Evolutionary conservation across 176 grass and related monocot species (phyloP), one percentile per base, ranked within the genome.

Genomic region (Urochloa ruziziensis): DNA sequence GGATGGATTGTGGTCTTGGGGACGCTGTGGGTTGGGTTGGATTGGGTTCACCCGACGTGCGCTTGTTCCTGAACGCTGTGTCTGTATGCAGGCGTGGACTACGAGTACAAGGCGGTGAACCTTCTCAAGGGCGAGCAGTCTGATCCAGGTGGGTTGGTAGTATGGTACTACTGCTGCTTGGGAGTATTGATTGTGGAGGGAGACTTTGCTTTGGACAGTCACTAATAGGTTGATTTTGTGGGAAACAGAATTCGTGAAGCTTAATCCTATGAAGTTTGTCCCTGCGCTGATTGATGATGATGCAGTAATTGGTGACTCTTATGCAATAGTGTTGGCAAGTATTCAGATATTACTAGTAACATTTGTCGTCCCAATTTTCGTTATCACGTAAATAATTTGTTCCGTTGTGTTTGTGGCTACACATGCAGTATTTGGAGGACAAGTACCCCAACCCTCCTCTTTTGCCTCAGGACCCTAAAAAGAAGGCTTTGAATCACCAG

Each of bases 251-350:
- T 90, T 87, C 48, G 10, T 80, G 32, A 90, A 87, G 74, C 15
- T 86, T 83, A 90, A 90, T 68, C 84, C 89, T 79, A 87, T 83
- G 84, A 90, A 83, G 67, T 87, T 90, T 1, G 89, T 90, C 67
- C 88, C 84, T 13, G 84, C 60, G 1, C 67, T 86, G 49, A 73
- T 79, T 0, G 79, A 87, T 7, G 67, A 40, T 0, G 66, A 83
- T 28, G 67, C 48, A 8, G 79, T 83, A 27, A 68, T 90, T 0
- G 88, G 84, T 1, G 84, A 90, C 21, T 90, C 88, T 52, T 83
- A 86, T 16, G 84, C 83, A 4, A 86, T 90, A 67, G 47, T 59
- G 61, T 18, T 90, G 84, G 88, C 74, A 73, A 86, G 79, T 82
- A 52, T 63, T 17, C 27, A 57, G 34, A 35, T 82, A 25, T 5